Conservation (phyloP, 306 rosid species). For the Styphnolobium japonicum region DNA sequence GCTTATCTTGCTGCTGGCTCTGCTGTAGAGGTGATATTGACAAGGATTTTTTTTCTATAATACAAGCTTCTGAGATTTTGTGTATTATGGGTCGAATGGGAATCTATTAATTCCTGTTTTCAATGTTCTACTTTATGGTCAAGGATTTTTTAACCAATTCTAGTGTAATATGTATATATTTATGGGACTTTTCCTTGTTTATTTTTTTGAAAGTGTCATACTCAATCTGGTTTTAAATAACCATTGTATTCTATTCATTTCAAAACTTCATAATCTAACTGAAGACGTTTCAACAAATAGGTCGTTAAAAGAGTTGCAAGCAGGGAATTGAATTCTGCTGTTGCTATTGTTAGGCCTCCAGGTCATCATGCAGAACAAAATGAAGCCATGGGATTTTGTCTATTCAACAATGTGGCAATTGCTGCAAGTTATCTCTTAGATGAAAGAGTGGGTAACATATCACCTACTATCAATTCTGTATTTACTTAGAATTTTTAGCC, state of each 20-base stretch:
- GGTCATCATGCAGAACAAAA: constrained; percentile 92
- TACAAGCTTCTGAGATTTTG: not conserved
- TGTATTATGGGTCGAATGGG: not conserved
- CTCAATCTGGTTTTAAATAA: not conserved
- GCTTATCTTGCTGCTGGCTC: constrained; percentile 94
- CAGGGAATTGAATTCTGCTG: constrained; percentile 74
- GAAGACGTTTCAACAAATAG: constrained; percentile 39
- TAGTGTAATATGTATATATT: not conserved
- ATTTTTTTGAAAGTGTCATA: not conserved
- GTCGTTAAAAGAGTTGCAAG: constrained; percentile 72
- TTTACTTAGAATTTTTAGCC: not conserved
- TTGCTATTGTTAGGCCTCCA: constrained; percentile 93
- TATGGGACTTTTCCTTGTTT: not conserved
- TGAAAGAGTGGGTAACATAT: constrained; percentile 52
- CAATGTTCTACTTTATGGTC: not conserved
- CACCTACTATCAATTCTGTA: not conserved
- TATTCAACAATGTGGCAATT: constrained; percentile 86
- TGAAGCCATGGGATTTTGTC: constrained; percentile 95
- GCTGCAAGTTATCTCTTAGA: constrained; percentile 70
- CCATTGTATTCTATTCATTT: not conserved
- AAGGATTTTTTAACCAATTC: not conserved
- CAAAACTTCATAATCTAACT: constrained; percentile 13
- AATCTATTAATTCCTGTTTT: not conserved
- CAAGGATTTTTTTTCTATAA: not conserved
- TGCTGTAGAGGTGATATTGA: constrained; percentile 58